Percentiles rank a stretch among this genome's conserved stretches.
These are phyloP conservation scores for Agastache rugosa DNA, from an alignment of 257 asterid species.

Conservation along the genomic window DNA sequence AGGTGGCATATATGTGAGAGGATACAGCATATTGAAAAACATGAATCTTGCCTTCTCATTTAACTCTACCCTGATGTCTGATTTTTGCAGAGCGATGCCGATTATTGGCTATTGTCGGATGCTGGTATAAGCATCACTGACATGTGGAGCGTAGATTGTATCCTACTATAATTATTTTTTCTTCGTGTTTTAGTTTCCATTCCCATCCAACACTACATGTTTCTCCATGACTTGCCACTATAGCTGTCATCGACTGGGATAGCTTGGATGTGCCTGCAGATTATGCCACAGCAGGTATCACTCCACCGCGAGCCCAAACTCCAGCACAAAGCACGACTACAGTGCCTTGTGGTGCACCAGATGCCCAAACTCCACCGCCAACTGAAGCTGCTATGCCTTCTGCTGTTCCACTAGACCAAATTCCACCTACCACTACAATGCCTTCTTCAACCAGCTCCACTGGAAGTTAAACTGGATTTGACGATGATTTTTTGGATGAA, in stretches of 20 bases:
- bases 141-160: slow-evolving; percentile 79
- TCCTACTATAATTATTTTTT: slow-evolving; percentile 43
- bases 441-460: slow-evolving; percentile 46
- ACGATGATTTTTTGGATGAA: slow-evolving; percentile 9
- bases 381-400: slow-evolving; percentile 40
- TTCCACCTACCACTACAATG: slow-evolving; percentile 9
- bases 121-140: slow-evolving; percentile 71
- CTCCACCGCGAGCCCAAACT: slow-evolving; percentile 54
- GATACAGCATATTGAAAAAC: neutral
- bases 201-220: neutral
- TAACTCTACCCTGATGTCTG: slow-evolving; percentile 24
- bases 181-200: neutral
- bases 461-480: slow-evolving; percentile 36
- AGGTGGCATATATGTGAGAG: neutral
- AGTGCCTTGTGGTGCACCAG: slow-evolving; percentile 41
- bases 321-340: slow-evolving; percentile 43
- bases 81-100: slow-evolving; percentile 67
- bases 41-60: slow-evolving; percentile 3
- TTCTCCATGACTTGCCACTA: slow-evolving; percentile 47
- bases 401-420: slow-evolving; percentile 29
- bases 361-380: slow-evolving; percentile 58
- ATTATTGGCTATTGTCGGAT: slow-evolving; percentile 71
- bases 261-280: slow-evolving; percentile 53
- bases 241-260: slow-evolving; percentile 59
- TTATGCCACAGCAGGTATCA: slow-evolving; percentile 41